Conservation (phyloP, 768 basidiomycete species). For the Suillus ampliporus region DNA sequence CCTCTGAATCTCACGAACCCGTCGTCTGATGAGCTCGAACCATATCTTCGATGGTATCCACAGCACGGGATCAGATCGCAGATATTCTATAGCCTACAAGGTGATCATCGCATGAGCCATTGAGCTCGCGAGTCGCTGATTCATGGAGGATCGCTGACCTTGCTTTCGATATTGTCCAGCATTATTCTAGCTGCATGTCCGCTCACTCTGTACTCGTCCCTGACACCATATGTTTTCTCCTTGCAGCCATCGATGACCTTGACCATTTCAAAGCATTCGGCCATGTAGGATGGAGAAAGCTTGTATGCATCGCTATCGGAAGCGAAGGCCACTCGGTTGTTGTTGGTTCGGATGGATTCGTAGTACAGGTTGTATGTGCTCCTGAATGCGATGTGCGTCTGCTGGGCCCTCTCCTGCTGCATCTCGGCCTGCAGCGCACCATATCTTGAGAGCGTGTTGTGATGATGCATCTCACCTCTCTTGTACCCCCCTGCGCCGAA, state of each 20-base stretch:
- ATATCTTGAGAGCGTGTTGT: constrained; percentile 15
- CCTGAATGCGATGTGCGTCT: constrained; percentile 19
- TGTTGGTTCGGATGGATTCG: constrained; percentile 13
- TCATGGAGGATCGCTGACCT: constrained; percentile 7
- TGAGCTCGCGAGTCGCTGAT: not conserved
- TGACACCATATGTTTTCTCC: constrained; percentile 14
- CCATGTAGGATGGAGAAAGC: constrained; percentile 7
- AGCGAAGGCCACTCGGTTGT: constrained; percentile 5
- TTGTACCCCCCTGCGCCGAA: constrained; percentile 17
- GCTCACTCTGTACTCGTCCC: constrained; percentile 17
- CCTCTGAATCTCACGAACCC: constrained; percentile 4
- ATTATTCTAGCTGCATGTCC: constrained; percentile 10
- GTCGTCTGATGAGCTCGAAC: constrained; percentile 13
- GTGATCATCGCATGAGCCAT: not conserved
- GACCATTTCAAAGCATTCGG: constrained; percentile 2
- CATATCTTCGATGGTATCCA: constrained; percentile 15
- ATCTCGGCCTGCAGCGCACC: constrained; percentile 25
- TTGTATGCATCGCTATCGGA: constrained; percentile 16
- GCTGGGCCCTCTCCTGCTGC: constrained; percentile 2
- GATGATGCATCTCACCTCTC: constrained; percentile 13
- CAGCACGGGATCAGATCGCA: constrained; percentile 12
- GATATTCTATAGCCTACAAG: constrained; percentile 4
- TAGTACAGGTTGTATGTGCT: constrained; percentile 24
- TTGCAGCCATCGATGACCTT: constrained; percentile 13
- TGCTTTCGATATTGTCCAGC: not conserved